phyloP scores from a whole-genome alignment of 257 asterid species.

The Fraxinus quadrangulata region DNA sequence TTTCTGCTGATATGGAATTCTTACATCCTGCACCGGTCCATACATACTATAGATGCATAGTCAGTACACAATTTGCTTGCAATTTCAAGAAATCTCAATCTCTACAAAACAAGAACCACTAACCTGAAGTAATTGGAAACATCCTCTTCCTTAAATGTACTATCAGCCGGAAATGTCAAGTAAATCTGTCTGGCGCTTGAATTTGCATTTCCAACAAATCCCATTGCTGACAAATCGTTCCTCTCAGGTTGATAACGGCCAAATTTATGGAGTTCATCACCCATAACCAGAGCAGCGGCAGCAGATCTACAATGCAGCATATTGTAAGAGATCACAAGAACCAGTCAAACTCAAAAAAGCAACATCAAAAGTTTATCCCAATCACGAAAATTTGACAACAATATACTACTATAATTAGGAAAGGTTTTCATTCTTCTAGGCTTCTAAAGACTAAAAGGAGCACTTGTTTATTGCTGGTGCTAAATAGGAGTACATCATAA shows the following conservation, averaged over 20 bases:
- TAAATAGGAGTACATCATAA: neutral
- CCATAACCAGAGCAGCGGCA: conserved; percentile 35
- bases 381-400: neutral
- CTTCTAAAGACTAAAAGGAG: neutral
- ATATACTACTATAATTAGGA: neutral
- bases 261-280: conserved; percentile 37
- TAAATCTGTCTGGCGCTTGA: conserved; percentile 76
- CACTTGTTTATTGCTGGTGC: neutral
- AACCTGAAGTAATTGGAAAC: conserved; percentile 83
- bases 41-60: conserved; percentile 52
- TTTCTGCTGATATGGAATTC: conserved; percentile 93
- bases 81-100: neutral
- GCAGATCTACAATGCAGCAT: conserved; percentile 36
- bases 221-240: conserved; percentile 50
- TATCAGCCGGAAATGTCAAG: conserved; percentile 88
- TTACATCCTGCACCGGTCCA: conserved; percentile 95
- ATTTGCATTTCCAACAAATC: conserved; percentile 43
- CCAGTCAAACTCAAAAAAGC: neutral
- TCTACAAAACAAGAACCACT: conserved; percentile 4
- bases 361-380: neutral
- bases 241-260: conserved; percentile 51
- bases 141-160: conserved; percentile 87
- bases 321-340: neutral
- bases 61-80: conserved; percentile 1
- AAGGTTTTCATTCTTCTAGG: neutral